Percentiles rank a stretch among this genome's conserved stretches.
Conservation (phyloP, 2,329 filamentous ascomycete genomes). For the Scedosporium minutisporum region DNA sequence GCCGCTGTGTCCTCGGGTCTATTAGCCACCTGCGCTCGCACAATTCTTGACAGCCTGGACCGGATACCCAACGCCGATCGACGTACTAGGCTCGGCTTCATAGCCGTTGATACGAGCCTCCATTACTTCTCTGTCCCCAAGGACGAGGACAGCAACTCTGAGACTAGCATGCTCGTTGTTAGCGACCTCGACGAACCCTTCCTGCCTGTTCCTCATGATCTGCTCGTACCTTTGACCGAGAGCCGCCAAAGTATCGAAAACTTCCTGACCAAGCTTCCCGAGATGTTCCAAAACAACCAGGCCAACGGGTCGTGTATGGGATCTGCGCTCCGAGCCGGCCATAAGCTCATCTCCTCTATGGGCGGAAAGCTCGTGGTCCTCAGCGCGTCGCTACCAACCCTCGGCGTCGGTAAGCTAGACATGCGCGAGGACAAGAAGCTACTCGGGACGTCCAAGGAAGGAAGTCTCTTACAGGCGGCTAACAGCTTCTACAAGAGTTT, state of each 20-base stretch:
- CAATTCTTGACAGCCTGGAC: constrained; percentile 89
- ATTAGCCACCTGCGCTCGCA: constrained; percentile 82
- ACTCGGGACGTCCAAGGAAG: constrained; percentile 88
- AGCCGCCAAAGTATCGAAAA: constrained; percentile 84
- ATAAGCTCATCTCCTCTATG: constrained; percentile 89
- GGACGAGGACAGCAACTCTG: constrained; percentile 73
- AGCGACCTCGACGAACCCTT: constrained; percentile 96
- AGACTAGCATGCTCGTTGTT: constrained; percentile 86
- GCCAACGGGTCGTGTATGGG: constrained; percentile 90
- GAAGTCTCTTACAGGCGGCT: constrained; percentile 73
- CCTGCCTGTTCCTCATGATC: constrained; percentile 82
- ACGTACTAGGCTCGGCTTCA: constrained; percentile 84
- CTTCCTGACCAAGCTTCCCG: constrained; percentile 82
- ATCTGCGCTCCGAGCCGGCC: constrained; percentile 80
- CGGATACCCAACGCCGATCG: constrained; percentile 97
- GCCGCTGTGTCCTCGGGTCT: constrained; percentile 82
- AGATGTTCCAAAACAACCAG: constrained; percentile 95
- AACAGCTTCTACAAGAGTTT: constrained; percentile 99
- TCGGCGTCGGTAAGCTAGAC: constrained; percentile 82
- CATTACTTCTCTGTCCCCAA: constrained; percentile 95
- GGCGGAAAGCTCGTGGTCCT: constrained; percentile 93
- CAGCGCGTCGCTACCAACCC: constrained; percentile 79
- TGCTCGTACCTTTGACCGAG: constrained; percentile 81
- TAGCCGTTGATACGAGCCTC: constrained; percentile 87
- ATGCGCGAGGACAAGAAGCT: constrained; percentile 96